Conservation (phyloP, 805 yeast species). For the Sugiyamaella floridensis region DNA sequence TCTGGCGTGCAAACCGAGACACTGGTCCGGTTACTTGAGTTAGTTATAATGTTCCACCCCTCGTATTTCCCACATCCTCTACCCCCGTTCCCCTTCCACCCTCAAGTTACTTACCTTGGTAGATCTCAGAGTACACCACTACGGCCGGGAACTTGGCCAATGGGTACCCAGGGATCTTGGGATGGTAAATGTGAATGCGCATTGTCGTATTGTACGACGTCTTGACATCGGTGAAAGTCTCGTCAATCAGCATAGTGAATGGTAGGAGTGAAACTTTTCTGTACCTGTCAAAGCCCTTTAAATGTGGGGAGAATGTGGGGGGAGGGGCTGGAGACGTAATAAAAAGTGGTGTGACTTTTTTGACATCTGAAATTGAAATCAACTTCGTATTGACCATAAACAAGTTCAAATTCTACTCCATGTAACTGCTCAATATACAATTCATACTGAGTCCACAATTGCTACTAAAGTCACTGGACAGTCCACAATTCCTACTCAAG, state of each 20-base stretch:
- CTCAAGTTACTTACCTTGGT: constrained; percentile 46
- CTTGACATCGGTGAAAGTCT: constrained; percentile 53
- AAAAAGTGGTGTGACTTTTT: no score
- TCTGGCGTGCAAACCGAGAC: constrained; percentile 64
- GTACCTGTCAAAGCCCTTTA: background rate
- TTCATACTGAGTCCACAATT: no score
- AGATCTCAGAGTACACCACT: constrained; percentile 69
- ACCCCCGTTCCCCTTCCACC: background rate
- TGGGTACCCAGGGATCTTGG: constrained; percentile 67
- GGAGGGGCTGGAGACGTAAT: background rate
- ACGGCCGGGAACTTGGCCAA: constrained; percentile 76
- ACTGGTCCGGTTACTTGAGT: constrained; percentile 56
- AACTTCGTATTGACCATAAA: no score
- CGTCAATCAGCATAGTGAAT: constrained; percentile 56
- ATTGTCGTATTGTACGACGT: constrained; percentile 63
- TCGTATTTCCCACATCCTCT: background rate
- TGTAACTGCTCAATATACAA: background rate
- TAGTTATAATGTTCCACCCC: background rate
- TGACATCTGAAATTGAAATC: no score
- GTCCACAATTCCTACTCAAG: background rate
- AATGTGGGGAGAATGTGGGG: background rate
- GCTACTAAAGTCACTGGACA: no score
- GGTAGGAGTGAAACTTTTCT: background rate
- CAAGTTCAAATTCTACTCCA: no score
- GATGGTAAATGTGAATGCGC: constrained; percentile 60